These are phyloP conservation scores for Lobosporangium transversale DNA, from an alignment of 192 early-diverging fungal genomes.

Conservation along the genomic window DNA sequence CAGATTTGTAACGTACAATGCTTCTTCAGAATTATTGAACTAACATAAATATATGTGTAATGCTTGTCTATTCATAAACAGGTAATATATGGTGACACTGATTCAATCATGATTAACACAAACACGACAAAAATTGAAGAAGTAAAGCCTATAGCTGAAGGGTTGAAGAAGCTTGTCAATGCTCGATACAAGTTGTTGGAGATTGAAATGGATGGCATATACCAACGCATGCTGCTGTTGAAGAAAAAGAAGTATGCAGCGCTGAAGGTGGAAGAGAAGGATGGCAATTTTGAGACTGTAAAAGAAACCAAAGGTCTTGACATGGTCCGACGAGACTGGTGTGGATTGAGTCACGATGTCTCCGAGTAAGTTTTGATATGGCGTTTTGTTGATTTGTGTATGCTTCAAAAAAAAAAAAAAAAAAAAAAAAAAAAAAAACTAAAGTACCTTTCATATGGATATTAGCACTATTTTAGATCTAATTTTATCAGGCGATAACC, in stretches of 20 bases:
- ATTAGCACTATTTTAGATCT: conserved; percentile 71
- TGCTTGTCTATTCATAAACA: conserved; percentile 19
- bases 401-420: background rate
- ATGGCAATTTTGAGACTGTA: conserved; percentile 58
- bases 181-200: conserved; percentile 93
- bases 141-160: conserved; percentile 82
- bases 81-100: conserved; percentile 99
- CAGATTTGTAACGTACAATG: background rate
- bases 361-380: conserved; percentile 63
- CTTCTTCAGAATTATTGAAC: background rate
- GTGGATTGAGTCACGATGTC: conserved; percentile 90
- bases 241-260: conserved; percentile 99
- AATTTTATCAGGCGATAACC: conserved; percentile 58
- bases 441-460: background rate
- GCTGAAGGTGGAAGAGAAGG: conserved; percentile 69
- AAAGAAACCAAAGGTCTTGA: conserved; percentile 96
- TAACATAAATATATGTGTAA: background rate
- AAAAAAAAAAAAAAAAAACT: background rate
- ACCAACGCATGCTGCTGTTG: conserved; percentile 87
- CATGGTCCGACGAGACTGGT: conserved; percentile 97
- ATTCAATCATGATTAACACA: conserved; percentile 98
- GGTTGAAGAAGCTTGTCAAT: conserved; percentile 88
- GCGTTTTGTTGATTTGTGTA: conserved; percentile 27
- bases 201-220: conserved; percentile 96
- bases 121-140: conserved; percentile 73